These are phyloP conservation scores for Colletotrichum cereale DNA, from an alignment of 2,329 filamentous ascomycete genomes.

Conservation along the genomic window DNA sequence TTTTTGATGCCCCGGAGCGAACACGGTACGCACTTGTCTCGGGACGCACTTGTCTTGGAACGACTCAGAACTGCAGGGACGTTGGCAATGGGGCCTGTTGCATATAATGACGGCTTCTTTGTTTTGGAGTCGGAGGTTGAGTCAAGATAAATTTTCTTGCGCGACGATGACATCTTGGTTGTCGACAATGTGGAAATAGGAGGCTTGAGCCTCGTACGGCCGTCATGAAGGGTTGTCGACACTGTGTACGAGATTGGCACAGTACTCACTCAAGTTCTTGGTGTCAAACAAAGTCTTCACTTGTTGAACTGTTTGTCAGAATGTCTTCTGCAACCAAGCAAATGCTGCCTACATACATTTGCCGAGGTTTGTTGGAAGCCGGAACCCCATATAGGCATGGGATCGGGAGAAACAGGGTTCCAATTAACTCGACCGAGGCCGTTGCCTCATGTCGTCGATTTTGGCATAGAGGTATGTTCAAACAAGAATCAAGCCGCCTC, in stretches of 20 bases:
- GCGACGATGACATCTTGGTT: neutral
- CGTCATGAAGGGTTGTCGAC: neutral
- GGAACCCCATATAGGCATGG: neutral
- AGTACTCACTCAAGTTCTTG: neutral
- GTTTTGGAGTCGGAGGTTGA: neutral
- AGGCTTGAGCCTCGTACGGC: neutral
- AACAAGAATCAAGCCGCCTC: neutral
- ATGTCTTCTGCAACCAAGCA: neutral
- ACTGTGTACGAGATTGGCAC: too few species aligned
- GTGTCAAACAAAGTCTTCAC: neutral
- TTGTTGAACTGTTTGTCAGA: neutral
- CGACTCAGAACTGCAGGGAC: neutral
- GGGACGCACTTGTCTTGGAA: neutral
- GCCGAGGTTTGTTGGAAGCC: constrained; percentile 10
- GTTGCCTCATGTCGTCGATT: constrained; percentile 13
- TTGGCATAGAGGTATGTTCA: neutral
- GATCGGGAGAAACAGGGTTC: constrained; percentile 31
- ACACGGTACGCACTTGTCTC: neutral
- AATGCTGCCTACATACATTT: neutral
- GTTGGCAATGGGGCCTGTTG: neutral
- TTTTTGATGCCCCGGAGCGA: constrained; percentile 4
- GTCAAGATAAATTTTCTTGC: neutral
- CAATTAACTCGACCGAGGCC: neutral
- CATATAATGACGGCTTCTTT: neutral
- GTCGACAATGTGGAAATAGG: neutral